These are phyloP conservation scores for Penicillium vulpinum DNA, from an alignment of 2,329 filamentous ascomycete genomes.

Conservation along the genomic window DNA sequence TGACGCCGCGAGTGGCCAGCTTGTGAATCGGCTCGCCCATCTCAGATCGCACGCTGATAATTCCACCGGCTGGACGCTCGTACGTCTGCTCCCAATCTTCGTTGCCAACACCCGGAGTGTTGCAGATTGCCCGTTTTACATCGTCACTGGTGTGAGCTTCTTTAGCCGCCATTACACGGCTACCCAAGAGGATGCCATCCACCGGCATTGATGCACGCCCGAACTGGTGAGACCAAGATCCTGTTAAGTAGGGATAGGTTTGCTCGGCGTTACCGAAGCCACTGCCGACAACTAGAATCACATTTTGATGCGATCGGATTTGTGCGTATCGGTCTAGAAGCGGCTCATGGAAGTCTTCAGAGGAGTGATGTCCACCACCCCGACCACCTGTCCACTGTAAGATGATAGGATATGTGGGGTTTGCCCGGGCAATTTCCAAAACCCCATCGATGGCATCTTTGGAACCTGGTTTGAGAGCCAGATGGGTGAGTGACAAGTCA, in stretches of 20 bases:
- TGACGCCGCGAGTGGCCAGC: not conserved
- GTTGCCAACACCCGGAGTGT: too few species aligned
- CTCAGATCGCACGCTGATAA: not conserved
- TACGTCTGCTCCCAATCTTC: not conserved
- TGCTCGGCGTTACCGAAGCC: conserved; percentile 88
- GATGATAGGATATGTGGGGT: conserved; percentile 83
- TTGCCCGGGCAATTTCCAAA: not conserved
- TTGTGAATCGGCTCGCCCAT: not conserved
- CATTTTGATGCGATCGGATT: conserved; percentile 48
- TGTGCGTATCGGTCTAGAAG: conserved; percentile 66
- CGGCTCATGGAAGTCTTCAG: conserved; percentile 90
- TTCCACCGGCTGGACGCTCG: not conserved
- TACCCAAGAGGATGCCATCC: conserved; percentile 86
- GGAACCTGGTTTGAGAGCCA: conserved; percentile 4
- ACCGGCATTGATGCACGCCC: conserved; percentile 92
- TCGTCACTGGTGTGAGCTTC: conserved; percentile 68
- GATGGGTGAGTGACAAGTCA: not conserved
- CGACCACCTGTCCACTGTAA: conserved; percentile 93
- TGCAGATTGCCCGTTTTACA: too few species aligned
- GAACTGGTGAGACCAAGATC: conserved; percentile 80
- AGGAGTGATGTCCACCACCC: conserved; percentile 90
- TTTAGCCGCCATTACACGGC: conserved; percentile 91
- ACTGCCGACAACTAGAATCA: conserved; percentile 83
- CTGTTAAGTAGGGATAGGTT: conserved; percentile 88
- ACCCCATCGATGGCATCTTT: not conserved